phyloP scores from a whole-genome alignment of 1,284 basidiomycete genomes.

The Cryptococcus maquisensis region DNA sequence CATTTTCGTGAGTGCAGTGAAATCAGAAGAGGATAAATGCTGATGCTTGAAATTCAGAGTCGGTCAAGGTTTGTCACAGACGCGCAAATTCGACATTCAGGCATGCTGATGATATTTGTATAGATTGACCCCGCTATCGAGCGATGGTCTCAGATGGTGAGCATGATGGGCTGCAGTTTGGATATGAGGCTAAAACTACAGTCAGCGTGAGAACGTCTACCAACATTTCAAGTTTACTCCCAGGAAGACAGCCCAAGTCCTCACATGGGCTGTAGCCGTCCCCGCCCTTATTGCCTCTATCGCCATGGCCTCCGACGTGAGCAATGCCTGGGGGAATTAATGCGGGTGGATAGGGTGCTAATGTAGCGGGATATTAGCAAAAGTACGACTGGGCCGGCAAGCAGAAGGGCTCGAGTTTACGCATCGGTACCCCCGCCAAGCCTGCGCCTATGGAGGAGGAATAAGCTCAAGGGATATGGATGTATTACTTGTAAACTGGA shows the following conservation, averaged over 20 bases:
- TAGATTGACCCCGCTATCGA: constrained; percentile 75
- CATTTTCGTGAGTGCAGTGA: constrained; percentile 25
- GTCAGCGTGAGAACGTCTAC: constrained; percentile 72
- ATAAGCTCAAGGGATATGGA: not conserved
- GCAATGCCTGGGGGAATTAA: not conserved
- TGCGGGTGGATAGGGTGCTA: not conserved
- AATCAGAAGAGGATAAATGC: constrained; percentile 3
- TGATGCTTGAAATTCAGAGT: constrained; percentile 21
- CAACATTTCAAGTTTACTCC: constrained; percentile 72
- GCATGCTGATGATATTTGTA: not conserved
- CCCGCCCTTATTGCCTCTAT: constrained; percentile 35
- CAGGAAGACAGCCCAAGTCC: constrained; percentile 50
- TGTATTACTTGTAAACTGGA: not conserved
- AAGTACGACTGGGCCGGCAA: constrained; percentile 46
- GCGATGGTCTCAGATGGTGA: constrained; percentile 71
- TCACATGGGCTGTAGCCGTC: constrained; percentile 36
- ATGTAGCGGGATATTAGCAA: constrained; percentile 11
- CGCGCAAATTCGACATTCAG: not conserved
- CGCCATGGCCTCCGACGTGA: constrained; percentile 4
- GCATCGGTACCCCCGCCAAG: constrained; percentile 18
- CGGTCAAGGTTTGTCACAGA: constrained; percentile 30
- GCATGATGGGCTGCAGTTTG: constrained; percentile 15
- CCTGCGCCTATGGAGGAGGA: constrained; percentile 15
- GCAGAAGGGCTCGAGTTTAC: constrained; percentile 31
- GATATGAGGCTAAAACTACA: too few relatives aligned